Percentiles rank a stretch among this genome's conserved stretches.
These are phyloP conservation scores for Arthrobotrys sphaeroides DNA, from an alignment of 2,329 filamentous ascomycete species.

Conservation along the genomic window DNA sequence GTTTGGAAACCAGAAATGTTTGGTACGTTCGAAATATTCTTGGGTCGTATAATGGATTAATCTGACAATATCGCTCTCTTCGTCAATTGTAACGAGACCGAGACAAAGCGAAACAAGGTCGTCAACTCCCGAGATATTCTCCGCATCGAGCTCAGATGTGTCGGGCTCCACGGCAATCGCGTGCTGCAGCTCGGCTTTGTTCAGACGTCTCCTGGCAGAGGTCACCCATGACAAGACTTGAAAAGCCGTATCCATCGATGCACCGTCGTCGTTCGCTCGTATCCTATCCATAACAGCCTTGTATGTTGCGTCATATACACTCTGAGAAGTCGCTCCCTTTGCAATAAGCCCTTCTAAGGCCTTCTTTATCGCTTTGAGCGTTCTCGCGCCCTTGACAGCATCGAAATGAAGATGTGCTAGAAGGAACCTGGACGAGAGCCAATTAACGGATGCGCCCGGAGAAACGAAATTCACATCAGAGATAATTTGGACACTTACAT, in stretches of 20 bases:
- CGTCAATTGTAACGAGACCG: slow-evolving; percentile 58
- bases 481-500: slow-evolving; percentile 7
- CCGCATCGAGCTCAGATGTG: neutral
- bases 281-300: neutral
- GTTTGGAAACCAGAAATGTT: neutral
- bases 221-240: slow-evolving; percentile 27
- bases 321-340: slow-evolving; percentile 54
- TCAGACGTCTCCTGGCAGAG: neutral
- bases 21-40: slow-evolving; percentile 57
- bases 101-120: slow-evolving; percentile 54
- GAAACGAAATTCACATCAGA: neutral
- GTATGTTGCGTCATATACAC: slow-evolving; percentile 16
- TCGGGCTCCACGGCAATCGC: neutral
- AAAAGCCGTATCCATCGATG: neutral
- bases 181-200: slow-evolving; percentile 3
- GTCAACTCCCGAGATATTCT: neutral
- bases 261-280: neutral
- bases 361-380: slow-evolving; percentile 59
- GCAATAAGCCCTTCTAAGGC: slow-evolving; percentile 59
- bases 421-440: slow-evolving; percentile 60
- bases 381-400: slow-evolving; percentile 59
- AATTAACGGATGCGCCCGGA: neutral
- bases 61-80: slow-evolving; percentile 56
- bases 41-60: slow-evolving; percentile 59
- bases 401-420: slow-evolving; percentile 61